Evolutionary conservation across 176 grass and related monocot species (phyloP), one percentile per base, ranked within the genome.

Genomic region (Poa annua): DNA sequence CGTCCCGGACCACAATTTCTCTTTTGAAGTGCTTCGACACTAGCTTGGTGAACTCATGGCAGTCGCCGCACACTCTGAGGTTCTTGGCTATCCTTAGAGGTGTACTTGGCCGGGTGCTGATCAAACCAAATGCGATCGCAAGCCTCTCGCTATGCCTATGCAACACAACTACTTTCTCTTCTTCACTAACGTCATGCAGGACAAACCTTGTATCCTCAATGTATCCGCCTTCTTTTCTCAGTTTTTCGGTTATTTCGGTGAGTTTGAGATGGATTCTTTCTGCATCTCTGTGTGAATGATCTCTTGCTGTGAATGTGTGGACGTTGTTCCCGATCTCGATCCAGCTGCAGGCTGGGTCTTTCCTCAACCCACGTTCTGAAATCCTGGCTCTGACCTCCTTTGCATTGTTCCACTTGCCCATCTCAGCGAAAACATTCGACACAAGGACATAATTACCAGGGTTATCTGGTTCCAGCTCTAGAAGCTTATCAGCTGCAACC

Each of bases 341-440:
- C 95, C 92, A 93, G 63, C 92, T 98, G 72, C 88, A 95, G 10
- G 88, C 92, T 10, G 96, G 87, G 45, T 89, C 77, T 86, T 98
- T 98, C 78, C 87, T 90, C 85, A 98, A 73, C 16, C 90, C 88
- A 15, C 19, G 83, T 53, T 70, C 80, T 39, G 81, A 71, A 91
- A 98, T 91, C 77, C 29, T 95, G 54, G 47, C 59, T 88, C 92
- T 93, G 20, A 91, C 74, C 50, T 78, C 87, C 51, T 88, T 87
- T 3, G 64, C 90, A 67, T 88, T 87, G 60, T 76, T 80, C 96
- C 96, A 98, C 60, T 93, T 90, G 45, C 87, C 85, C 82, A 85
- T 91, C 35, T 90, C 91, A 66, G 92, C 87, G 9, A 93, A 91
- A 80, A 88, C 42, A 88, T 98, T 98, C 24, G 92, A 93, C 80